phyloP scores from a whole-genome alignment of 495 filamentous ascomycete genomes.

The Lentithecium fluviatile region DNA sequence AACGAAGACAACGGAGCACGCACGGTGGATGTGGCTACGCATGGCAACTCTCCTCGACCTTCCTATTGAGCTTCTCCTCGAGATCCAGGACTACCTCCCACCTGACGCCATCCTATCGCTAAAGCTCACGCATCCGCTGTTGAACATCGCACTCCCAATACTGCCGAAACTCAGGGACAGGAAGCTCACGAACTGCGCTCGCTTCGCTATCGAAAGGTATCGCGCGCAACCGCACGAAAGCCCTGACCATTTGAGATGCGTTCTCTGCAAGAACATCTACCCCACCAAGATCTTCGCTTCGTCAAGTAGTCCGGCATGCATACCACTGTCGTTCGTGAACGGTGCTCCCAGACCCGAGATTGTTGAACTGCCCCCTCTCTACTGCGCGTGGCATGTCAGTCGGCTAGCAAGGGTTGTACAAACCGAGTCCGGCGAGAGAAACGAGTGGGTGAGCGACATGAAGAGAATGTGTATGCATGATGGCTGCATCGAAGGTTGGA shows the following conservation, averaged over 20 bases:
- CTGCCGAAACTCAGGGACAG: not conserved
- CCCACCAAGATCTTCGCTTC: conserved; percentile 23
- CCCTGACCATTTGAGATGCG: conserved; percentile 22
- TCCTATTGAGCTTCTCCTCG: conserved; percentile 29
- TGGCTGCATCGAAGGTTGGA: conserved; percentile 31
- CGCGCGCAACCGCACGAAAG: conserved; percentile 3
- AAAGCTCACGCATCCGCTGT: conserved; percentile 14
- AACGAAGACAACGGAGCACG: too few relatives aligned
- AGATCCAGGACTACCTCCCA: conserved; percentile 27
- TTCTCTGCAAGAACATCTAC: conserved; percentile 31
- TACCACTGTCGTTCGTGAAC: conserved; percentile 5
- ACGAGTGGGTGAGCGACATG: conserved; percentile 29
- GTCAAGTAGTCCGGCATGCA: conserved; percentile 17
- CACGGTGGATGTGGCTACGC: too few relatives aligned
- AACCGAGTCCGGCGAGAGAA: conserved; percentile 10
- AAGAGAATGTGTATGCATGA: conserved; percentile 35
- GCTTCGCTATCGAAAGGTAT: conserved; percentile 26
- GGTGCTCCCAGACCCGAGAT: conserved; percentile 3
- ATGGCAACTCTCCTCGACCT: conserved; percentile 13
- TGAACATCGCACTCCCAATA: conserved; percentile 10
- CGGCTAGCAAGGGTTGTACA: conserved; percentile 17
- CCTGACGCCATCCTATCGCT: conserved; percentile 27
- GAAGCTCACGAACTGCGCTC: conserved; percentile 10
- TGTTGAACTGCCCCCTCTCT: conserved; percentile 11
- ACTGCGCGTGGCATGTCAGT: conserved; percentile 28